Percentiles rank a stretch among this genome's conserved stretches.
These are phyloP conservation scores for Fusarium sterilihyphosum DNA, from an alignment of 2,329 filamentous ascomycete genomes.

Conservation along the genomic window DNA sequence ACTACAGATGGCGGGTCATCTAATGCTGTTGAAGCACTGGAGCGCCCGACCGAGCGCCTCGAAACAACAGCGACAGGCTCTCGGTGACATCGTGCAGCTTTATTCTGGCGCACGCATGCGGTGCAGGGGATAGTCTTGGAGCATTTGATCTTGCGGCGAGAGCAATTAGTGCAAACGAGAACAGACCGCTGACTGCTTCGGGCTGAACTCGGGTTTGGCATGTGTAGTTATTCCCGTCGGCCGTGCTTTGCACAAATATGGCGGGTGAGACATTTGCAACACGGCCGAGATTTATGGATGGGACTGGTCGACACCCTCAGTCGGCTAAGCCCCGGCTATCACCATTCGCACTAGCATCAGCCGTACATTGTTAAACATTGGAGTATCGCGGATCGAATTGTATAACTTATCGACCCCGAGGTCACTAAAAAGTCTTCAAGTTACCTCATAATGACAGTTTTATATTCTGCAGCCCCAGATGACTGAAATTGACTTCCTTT, in stretches of 20 bases:
- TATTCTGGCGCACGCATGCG: not conserved
- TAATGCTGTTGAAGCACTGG: not conserved
- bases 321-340: not conserved
- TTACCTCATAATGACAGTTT: too few species aligned
- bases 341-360: accelerated
- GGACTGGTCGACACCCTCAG: accelerated
- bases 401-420: accelerated
- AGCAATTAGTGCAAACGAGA: not conserved
- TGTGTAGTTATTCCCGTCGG: not conserved
- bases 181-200: slow-evolving; percentile 3
- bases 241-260: not conserved
- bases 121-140: not conserved
- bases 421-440: too few species aligned
- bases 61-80: not conserved
- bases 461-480: too few species aligned
- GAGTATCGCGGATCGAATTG: accelerated
- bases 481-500: too few species aligned
- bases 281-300: not conserved
- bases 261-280: not conserved
- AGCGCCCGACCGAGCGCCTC: not conserved
- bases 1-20: not conserved
- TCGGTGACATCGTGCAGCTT: not conserved
- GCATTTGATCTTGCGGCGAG: not conserved
- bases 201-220: not conserved
- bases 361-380: accelerated